Base-by-base conservation (phyloP, 169 alveolate species). In the Theileria equi region DNA sequence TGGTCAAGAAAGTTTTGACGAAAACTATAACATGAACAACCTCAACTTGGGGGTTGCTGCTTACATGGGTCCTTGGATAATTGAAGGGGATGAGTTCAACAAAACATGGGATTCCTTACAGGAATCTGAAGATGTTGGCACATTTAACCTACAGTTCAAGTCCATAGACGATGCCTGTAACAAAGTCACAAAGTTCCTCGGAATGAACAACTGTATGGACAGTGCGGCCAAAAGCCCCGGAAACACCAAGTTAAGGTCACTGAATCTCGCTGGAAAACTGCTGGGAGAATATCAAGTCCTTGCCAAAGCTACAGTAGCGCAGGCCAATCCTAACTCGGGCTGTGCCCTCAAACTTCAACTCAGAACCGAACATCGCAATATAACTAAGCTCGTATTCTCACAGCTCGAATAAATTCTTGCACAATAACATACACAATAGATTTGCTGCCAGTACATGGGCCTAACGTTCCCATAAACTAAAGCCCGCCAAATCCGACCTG, bases 291-390 rank as follows among this genome's bases (percentile, higher is more conserved):
- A n/a, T 32, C 60, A 45, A 19, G 41, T 67, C 49, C 48, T 77
- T 7, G 81, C 78, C 8, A 67, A 45, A 49, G 86, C 82, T 36
- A 63, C 86, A 19, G 47, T 77, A 50, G 86, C 66, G 26, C 80
- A 66, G 81, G 59, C 77, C 45, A 52, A 64, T 57, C 55, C 32
- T 34, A 45, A 47, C 25, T 31, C 64, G 23, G 73, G 73, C 31
- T 77, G 86, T 60, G 49, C 68, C 26, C 77, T 77, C 36, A 77
- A 60, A 35, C 52, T 77, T 36, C 80, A 65, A 38, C 44, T 77
- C 62, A 55, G 81, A 38, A 26, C 82, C 31, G 17, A 19, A 16
- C 6, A 26, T 10, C 35, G 19, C 19, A 54, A 45, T 19, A 26
- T 77, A 1, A 16, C 80, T 6, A 54, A 68, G 7, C 8, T 58